Base-by-base conservation (phyloP, 306 rosid species). In the Cucurbita pepo region DNA sequence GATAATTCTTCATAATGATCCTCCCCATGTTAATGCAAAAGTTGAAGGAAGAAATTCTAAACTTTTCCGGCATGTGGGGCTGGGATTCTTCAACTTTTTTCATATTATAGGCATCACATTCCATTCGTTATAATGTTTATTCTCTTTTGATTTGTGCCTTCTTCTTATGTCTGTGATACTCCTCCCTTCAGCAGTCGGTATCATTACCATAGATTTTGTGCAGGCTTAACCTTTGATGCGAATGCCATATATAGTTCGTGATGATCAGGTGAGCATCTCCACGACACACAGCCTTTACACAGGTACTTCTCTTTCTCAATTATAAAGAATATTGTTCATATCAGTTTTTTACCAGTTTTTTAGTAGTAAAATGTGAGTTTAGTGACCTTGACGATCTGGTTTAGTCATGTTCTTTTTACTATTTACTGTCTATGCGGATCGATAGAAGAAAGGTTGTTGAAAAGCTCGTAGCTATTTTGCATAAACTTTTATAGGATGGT, bases 31-130 rank as follows among this genome's bases (percentile, higher is more conserved):
- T 66, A 45, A 14, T 69, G 10, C 44, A 65, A 83, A 80, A 73
- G 79, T 80, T 41, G 60, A 61, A 58, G 75, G 56, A 58, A 41
- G 59, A 84, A 77, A 83, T 77, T 80, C 85, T 70, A 21, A 64
- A 75, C 75, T 80, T 83, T 89, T 76, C 41, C 72, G 36, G 70
- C 52, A 30, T 56, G 40, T 58, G 79, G 81, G 78, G 85, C 75
- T 37, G 64, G 67, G 88, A 90, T 85, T 89, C 92, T 83, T 85
- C 85, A 73, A 75, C 87, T 87, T 90, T 88, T 82, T 81, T 82
- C 54, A 37, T 66, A 76, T 71, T 83, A 82, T 83, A 78, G 88
- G 90, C 63, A 90, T 87, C 77, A 56, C 82, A 90, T 92, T 92
- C 97, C 86, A 73, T 57, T 53, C 77, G 86, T 65, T 83, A 80